phyloP scores from a whole-genome alignment of 352 stramenopile genomes.

The Pythium angustatum region DNA sequence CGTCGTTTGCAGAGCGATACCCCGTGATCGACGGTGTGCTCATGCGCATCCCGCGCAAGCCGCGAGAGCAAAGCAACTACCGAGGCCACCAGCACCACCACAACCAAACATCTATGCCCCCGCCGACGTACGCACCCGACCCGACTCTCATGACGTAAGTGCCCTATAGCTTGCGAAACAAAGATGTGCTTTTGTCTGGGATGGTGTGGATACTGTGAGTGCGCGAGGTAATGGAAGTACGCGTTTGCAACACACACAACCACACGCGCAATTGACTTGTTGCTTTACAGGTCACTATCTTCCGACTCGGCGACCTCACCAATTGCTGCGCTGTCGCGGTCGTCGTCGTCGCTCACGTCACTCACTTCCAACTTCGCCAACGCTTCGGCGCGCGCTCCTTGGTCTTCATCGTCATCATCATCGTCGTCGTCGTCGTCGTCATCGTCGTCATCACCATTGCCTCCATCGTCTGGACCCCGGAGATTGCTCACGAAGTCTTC shows the following conservation, averaged over 20 bases:
- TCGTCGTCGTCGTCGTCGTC: conserved; percentile 12
- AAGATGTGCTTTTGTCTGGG: conserved; percentile 11
- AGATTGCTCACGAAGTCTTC: conserved; percentile 49
- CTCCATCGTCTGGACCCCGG: neutral
- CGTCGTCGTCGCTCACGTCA: conserved; percentile 35
- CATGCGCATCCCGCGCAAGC: conserved; percentile 73
- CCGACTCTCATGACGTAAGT: conserved; percentile 27
- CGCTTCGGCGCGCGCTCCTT: conserved; percentile 6
- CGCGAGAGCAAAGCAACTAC: conserved; percentile 21
- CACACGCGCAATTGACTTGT: neutral
- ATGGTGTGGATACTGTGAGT: conserved; percentile 12
- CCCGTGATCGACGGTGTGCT: conserved; percentile 81
- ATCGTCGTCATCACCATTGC: conserved; percentile 12
- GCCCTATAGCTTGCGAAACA: neutral
- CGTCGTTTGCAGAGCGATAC: conserved; percentile 81
- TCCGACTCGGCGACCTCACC: conserved; percentile 44
- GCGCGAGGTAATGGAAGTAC: conserved; percentile 13
- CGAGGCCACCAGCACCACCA: conserved; percentile 9
- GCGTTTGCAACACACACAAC: conserved; percentile 7
- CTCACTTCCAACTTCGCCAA: conserved; percentile 19
- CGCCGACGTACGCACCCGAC: conserved; percentile 14
- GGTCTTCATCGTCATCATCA: neutral
- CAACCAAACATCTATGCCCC: conserved; percentile 16
- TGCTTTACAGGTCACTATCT: conserved; percentile 58
- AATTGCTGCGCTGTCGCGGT: conserved; percentile 22